Conservation (phyloP, 495 filamentous ascomycete genomes). For the Evernia prunastri region DNA sequence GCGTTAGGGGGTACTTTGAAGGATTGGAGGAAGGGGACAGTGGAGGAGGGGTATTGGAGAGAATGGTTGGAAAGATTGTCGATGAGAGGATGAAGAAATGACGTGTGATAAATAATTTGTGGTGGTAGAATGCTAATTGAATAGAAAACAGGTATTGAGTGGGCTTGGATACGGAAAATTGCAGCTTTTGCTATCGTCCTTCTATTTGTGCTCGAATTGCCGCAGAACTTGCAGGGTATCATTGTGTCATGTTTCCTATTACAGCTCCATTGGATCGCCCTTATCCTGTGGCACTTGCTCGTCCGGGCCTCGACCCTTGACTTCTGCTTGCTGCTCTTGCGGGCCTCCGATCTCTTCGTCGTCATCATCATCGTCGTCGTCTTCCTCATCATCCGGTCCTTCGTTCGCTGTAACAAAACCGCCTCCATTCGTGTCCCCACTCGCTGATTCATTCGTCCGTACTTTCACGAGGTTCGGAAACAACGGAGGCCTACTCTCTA, state of each 20-base stretch:
- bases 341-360: neutral
- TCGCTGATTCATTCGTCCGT: conserved; percentile 1
- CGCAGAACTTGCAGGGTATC: neutral
- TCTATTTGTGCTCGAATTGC: neutral
- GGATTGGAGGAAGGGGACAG: conserved; percentile 34
- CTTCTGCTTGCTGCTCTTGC: neutral
- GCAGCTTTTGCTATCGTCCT: neutral
- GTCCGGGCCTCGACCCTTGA: neutral
- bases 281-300: neutral
- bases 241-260: neutral
- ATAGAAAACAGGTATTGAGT: neutral
- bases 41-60: conserved; percentile 63
- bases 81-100: conserved; percentile 55
- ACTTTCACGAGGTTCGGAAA: conserved; percentile 34
- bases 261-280: conserved; percentile 1
- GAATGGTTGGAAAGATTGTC: conserved; percentile 73
- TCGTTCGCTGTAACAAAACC: conserved; percentile 9
- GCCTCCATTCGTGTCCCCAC: conserved; percentile 15
- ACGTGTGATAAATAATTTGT: neutral
- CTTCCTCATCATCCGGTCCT: conserved; percentile 20
- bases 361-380: conserved; percentile 1
- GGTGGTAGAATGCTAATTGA: too few relatives aligned
- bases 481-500: conserved; percentile 29
- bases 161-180: neutral
- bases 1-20: conserved; percentile 54